These are phyloP conservation scores for Paramyrothecium roridum DNA, from an alignment of 2,329 filamentous ascomycete species.

Conservation along the genomic window DNA sequence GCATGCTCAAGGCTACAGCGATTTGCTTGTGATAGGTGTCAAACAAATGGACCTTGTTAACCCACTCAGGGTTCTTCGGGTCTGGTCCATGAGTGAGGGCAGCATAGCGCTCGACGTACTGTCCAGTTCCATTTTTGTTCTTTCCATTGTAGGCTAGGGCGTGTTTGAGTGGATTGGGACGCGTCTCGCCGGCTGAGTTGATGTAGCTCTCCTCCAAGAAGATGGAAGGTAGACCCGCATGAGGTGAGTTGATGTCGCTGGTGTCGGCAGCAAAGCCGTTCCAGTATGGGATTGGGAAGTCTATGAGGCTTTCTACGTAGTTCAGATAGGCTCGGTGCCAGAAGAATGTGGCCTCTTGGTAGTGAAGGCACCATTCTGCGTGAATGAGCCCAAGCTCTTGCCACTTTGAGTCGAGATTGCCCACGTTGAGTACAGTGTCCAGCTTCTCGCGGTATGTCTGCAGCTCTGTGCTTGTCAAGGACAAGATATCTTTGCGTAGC, in stretches of 20 bases:
- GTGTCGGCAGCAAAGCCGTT: slow-evolving; percentile 4
- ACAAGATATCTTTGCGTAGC: slow-evolving; percentile 7
- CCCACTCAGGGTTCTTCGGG: slow-evolving; percentile 1
- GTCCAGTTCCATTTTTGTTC: slow-evolving; percentile 1
- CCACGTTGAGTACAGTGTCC: slow-evolving; percentile 4
- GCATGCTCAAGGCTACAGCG: slow-evolving; percentile 1
- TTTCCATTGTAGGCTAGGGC: slow-evolving; percentile 2
- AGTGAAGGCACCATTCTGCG: slow-evolving; percentile 8
- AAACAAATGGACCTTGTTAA: slow-evolving; percentile 4
- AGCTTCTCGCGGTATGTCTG: slow-evolving; percentile 5
- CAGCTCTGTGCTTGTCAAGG: slow-evolving; percentile 2
- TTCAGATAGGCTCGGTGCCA: slow-evolving; percentile 6
- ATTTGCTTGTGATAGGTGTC: slow-evolving; percentile 5
- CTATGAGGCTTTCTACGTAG: slow-evolving; percentile 7
- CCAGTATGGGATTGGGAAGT: slow-evolving; percentile 6
- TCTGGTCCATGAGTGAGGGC: background rate
- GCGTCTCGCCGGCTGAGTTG: background rate
- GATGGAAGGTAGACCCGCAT: slow-evolving; percentile 3
- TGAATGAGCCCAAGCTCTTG: slow-evolving; percentile 6
- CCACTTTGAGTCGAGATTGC: slow-evolving; percentile 2
- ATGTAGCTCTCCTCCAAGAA: slow-evolving; percentile 5
- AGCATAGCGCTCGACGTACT: slow-evolving; percentile 3
- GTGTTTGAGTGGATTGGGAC: slow-evolving; percentile 5
- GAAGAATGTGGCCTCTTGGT: slow-evolving; percentile 6
- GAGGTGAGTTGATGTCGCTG: background rate